A percentile compares a stretch with the other conserved stretches of the same genome.
Evolutionary conservation across 2,329 filamentous ascomycete genomes (phyloP).

Genomic region (Scleromitrula shiraiana): DNA sequence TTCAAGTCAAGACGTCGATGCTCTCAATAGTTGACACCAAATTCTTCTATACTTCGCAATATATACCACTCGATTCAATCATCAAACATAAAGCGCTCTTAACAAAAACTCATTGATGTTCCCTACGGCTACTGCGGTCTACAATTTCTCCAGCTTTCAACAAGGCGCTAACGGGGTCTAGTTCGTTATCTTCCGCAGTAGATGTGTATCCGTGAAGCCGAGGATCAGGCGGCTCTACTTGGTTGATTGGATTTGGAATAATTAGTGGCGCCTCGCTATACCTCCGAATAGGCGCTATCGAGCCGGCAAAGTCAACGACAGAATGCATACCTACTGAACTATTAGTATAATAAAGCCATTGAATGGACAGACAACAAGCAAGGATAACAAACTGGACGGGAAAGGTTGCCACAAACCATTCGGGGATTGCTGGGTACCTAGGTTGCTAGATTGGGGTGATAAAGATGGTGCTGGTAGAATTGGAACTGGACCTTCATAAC

Average conservation of each 20-base stretch:
- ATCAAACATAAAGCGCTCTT: not conserved
- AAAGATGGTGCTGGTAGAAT: slow-evolving; percentile 23
- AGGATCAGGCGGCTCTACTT: slow-evolving; percentile 13
- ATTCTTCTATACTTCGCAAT: not conserved
- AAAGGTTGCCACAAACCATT: slow-evolving; percentile 19
- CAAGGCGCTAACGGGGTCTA: slow-evolving; percentile 53
- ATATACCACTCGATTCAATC: not conserved
- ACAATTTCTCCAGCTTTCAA: slow-evolving; percentile 53
- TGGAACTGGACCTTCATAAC: slow-evolving; percentile 25
- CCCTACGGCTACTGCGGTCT: slow-evolving; percentile 32
- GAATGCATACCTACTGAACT: slow-evolving; percentile 13
- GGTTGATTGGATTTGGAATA: slow-evolving; percentile 4
- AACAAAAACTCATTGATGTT: not conserved
- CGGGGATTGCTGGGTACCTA: slow-evolving; percentile 20
- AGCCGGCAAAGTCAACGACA: slow-evolving; percentile 17
- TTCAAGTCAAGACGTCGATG: not conserved
- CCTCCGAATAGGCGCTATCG: slow-evolving; percentile 23
- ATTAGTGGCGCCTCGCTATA: slow-evolving; percentile 11
- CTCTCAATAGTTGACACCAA: not conserved
- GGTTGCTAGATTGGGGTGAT: slow-evolving; percentile 22
- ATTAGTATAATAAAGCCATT: slow-evolving; percentile 6
- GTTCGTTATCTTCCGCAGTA: slow-evolving; percentile 27
- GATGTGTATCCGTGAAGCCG: slow-evolving; percentile 19
- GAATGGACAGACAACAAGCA: not conserved
- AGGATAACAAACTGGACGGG: not conserved